These are phyloP conservation scores for Exsudoporus floridanus DNA, from an alignment of 1,284 basidiomycete genomes.

Conservation along the genomic window DNA sequence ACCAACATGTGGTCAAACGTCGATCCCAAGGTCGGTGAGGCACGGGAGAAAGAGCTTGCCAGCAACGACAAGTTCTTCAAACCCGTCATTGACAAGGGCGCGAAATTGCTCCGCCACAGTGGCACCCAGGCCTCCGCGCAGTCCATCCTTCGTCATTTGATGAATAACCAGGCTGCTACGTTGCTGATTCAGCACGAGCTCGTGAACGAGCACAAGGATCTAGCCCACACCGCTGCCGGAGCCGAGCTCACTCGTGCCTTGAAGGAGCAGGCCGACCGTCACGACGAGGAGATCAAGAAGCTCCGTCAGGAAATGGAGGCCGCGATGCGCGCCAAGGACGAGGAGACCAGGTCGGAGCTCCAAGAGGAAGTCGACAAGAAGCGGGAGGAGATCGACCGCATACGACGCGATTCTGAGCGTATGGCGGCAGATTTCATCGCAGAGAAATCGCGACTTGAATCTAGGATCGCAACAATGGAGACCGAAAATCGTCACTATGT, in stretches of 20 bases:
- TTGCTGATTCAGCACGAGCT: conserved; percentile 45
- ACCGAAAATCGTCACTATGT: conserved; percentile 21
- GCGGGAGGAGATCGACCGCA: conserved; percentile 34
- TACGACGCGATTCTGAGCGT: conserved; percentile 31
- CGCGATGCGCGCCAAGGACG: conserved; percentile 40
- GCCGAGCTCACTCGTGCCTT: conserved; percentile 40
- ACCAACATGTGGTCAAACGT: conserved; percentile 54
- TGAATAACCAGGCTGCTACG: conserved; percentile 33
- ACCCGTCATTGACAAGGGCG: conserved; percentile 44
- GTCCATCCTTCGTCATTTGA: conserved; percentile 34
- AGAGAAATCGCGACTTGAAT: conserved; percentile 37
- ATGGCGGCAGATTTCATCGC: conserved; percentile 35
- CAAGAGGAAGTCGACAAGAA: conserved; percentile 39
- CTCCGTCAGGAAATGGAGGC: conserved; percentile 40
- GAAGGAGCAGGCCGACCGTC: conserved; percentile 36
- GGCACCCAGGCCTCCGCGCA: conserved; percentile 32
- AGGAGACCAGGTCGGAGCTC: conserved; percentile 39
- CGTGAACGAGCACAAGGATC: conserved; percentile 40
- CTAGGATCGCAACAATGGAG: conserved; percentile 31
- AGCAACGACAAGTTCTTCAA: conserved; percentile 44
- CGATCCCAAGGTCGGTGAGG: conserved; percentile 35
- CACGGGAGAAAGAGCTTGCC: conserved; percentile 38
- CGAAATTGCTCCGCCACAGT: conserved; percentile 38
- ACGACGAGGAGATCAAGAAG: conserved; percentile 37
- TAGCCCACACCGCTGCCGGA: conserved; percentile 43